Percentiles rank a stretch among this genome's conserved stretches.
Conservation (phyloP, 371 early-diverging fungal genomes). For the Nematocida sp. region DNA sequence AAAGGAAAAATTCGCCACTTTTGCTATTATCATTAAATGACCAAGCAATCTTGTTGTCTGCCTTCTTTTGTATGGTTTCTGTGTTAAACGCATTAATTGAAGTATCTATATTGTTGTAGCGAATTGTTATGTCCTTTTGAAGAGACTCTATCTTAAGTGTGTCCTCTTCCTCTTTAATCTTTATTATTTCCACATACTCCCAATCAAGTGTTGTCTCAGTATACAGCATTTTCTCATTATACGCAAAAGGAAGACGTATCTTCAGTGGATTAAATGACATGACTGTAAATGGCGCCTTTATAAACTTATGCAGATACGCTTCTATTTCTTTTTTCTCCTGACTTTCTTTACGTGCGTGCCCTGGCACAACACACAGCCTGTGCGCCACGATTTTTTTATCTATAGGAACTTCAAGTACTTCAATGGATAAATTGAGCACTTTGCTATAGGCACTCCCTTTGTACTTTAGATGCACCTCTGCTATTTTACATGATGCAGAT, state of each 20-base stretch:
- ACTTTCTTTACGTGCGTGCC: not conserved
- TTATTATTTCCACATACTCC: constrained; percentile 4
- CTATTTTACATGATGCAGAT: not conserved
- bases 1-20: constrained; percentile 20
- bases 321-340: constrained; percentile 8
- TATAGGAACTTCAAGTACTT: constrained; percentile 10
- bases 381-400: constrained; percentile 28
- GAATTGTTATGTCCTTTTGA: not conserved
- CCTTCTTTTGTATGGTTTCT: constrained; percentile 2
- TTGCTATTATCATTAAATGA: constrained; percentile 22
- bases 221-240: constrained; percentile 16
- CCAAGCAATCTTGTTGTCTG: constrained; percentile 26
- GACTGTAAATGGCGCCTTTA: not conserved
- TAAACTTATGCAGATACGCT: not conserved
- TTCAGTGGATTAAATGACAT: constrained; percentile 8
- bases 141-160: not conserved
- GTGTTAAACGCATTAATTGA: not conserved
- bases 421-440: not conserved
- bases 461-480: constrained; percentile 24
- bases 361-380: constrained; percentile 15
- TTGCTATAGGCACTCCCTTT: constrained; percentile 19
- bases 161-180: constrained; percentile 6
- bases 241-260: not conserved
- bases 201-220: constrained; percentile 24
- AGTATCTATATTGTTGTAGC: not conserved